phyloP scores from a whole-genome alignment of 495 filamentous ascomycete species.

The Penicillium goetzii region DNA sequence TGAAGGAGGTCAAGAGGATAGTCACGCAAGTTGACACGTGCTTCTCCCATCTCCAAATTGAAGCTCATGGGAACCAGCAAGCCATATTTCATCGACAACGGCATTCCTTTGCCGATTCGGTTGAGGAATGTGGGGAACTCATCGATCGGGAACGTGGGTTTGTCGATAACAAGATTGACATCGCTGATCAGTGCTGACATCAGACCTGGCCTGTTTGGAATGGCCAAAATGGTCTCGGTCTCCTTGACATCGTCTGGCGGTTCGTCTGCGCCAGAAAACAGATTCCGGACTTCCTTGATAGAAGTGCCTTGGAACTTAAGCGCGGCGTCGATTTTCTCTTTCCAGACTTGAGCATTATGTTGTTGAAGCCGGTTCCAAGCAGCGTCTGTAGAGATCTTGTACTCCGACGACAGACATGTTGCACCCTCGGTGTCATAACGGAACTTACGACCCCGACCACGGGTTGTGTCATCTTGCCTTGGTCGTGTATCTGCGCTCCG shows the following conservation, averaged over 20 bases:
- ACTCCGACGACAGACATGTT: conserved; percentile 65
- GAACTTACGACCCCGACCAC: conserved; percentile 53
- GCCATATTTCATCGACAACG: conserved; percentile 83
- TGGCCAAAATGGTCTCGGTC: conserved; percentile 80
- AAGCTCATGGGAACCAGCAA: conserved; percentile 89
- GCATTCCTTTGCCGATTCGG: conserved; percentile 93
- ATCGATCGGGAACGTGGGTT: conserved; percentile 83
- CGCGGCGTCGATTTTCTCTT: conserved; percentile 80
- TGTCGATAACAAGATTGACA: conserved; percentile 83
- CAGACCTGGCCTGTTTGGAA: conserved; percentile 84
- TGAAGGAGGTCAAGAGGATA: conserved; percentile 93
- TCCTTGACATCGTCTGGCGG: conserved; percentile 79
- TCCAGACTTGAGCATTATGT: conserved; percentile 90
- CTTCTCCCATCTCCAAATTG: conserved; percentile 90
- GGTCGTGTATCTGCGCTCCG: conserved; percentile 55
- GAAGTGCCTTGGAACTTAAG: conserved; percentile 68
- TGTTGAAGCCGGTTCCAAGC: conserved; percentile 75
- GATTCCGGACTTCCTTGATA: conserved; percentile 76
- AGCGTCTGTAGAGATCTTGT: conserved; percentile 70
- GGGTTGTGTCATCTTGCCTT: conserved; percentile 32
- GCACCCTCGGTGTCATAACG: conserved; percentile 81
- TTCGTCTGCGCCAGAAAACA: conserved; percentile 85
- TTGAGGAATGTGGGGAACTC: conserved; percentile 84
- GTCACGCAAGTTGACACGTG: conserved; percentile 79
- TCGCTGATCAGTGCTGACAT: conserved; percentile 83